Conservation (phyloP, 495 filamentous ascomycete genomes). For the Articulospora tetracladia region DNA sequence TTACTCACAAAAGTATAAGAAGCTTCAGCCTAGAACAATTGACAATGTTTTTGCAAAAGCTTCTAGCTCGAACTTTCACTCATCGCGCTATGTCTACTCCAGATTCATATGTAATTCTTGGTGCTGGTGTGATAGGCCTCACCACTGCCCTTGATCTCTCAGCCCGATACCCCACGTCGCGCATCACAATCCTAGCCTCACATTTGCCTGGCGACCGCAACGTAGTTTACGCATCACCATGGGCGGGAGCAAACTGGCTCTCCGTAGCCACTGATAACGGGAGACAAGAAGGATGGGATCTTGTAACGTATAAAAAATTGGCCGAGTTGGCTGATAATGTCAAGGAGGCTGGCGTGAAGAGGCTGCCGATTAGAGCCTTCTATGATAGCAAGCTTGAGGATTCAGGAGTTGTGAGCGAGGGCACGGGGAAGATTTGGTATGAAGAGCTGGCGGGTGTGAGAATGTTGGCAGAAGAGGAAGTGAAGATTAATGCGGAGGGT, state of each 20-base stretch:
- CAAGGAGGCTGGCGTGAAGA: conserved; percentile 65
- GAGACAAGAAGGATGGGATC: conserved; percentile 32
- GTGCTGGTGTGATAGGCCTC: conserved; percentile 29
- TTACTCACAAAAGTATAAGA: background rate
- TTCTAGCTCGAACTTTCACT: background rate
- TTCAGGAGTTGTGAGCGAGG: conserved; percentile 24
- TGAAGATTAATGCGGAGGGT: conserved; percentile 13
- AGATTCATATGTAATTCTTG: conserved; percentile 9
- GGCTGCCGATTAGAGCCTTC: conserved; percentile 22
- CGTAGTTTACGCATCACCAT: conserved; percentile 28
- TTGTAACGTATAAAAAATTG: conserved; percentile 32
- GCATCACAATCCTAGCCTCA: conserved; percentile 26
- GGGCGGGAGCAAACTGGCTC: conserved; percentile 29
- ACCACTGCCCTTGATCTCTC: conserved; percentile 27
- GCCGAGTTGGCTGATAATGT: conserved; percentile 46
- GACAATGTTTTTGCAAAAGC: background rate
- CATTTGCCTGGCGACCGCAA: conserved; percentile 29
- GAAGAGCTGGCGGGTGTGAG: conserved; percentile 24
- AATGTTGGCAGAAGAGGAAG: conserved; percentile 14
- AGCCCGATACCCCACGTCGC: conserved; percentile 12
- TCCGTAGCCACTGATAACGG: conserved; percentile 28
- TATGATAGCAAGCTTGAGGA: conserved; percentile 27
- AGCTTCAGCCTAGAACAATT: background rate
- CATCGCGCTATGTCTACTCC: background rate
- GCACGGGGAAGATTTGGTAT: conserved; percentile 30